Evolutionary conservation across 495 filamentous ascomycete genomes (phyloP).

Genomic region (Penicillium lividum): DNA sequence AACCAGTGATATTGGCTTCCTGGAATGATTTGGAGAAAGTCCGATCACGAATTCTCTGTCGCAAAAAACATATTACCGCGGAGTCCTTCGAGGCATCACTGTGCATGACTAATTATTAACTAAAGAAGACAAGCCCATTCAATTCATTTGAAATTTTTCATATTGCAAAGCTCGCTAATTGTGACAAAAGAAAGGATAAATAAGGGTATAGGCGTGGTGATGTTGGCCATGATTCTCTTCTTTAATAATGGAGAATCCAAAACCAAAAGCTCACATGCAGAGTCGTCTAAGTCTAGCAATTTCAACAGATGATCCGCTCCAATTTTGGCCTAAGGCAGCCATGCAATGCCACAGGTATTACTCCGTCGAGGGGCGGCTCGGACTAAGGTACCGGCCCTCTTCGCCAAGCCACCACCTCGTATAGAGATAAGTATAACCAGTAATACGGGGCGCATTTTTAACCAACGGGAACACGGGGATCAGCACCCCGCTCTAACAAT

Average conservation of each 20-base stretch:
- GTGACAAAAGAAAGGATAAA: neutral
- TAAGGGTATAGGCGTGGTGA: neutral
- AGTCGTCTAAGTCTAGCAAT: neutral
- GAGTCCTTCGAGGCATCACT: neutral
- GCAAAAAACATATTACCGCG: neutral
- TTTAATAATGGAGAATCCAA: neutral
- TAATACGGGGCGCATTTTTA: neutral
- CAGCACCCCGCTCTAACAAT: constrained; percentile 3
- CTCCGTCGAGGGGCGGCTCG: neutral
- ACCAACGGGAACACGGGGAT: constrained; percentile 1
- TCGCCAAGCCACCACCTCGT: neutral
- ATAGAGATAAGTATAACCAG: neutral
- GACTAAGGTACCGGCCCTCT: neutral
- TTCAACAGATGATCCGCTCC: neutral
- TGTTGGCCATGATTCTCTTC: neutral
- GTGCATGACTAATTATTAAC: neutral
- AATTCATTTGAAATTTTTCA: neutral
- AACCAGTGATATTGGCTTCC: no score
- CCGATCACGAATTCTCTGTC: neutral
- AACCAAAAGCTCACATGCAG: neutral
- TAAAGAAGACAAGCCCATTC: neutral
- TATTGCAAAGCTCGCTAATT: neutral
- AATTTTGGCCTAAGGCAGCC: neutral
- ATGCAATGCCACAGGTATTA: neutral
- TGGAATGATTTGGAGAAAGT: neutral